Evolutionary conservation across 768 basidiomycete genomes (phyloP).

Genomic region (Phylloporus rhodoxanthus): DNA sequence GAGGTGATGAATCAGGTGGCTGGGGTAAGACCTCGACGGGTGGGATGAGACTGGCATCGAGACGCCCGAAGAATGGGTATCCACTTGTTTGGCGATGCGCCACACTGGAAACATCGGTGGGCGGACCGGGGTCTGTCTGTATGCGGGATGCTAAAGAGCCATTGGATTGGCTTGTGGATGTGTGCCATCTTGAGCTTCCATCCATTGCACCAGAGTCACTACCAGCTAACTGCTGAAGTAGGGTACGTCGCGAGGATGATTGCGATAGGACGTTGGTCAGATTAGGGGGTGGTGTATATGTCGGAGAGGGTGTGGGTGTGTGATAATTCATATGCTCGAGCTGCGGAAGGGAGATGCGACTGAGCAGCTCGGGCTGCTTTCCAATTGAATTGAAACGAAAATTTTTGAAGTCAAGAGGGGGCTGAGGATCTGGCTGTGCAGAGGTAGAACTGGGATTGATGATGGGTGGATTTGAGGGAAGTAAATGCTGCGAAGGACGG

Average conservation of each 20-base stretch:
- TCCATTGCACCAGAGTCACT: not conserved
- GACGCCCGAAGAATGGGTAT: not conserved
- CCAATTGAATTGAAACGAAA: slow-evolving; percentile 52
- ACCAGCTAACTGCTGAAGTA: slow-evolving; percentile 19
- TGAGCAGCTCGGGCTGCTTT: slow-evolving; percentile 46
- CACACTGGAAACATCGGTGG: not conserved
- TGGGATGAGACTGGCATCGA: slow-evolving; percentile 22
- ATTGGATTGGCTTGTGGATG: slow-evolving; percentile 7
- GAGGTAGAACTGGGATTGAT: not conserved
- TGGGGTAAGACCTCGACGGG: slow-evolving; percentile 27
- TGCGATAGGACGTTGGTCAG: slow-evolving; percentile 5
- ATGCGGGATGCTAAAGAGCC: slow-evolving; percentile 23
- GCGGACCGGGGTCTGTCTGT: slow-evolving; percentile 8
- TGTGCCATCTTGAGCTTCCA: not conserved
- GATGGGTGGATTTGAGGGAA: slow-evolving; percentile 12
- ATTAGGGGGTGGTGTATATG: slow-evolving; percentile 3
- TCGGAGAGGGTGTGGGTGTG: slow-evolving; percentile 23
- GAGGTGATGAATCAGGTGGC: slow-evolving; percentile 15
- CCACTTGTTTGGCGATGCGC: not conserved
- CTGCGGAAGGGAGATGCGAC: slow-evolving; percentile 40
- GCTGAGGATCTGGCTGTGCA: not conserved
- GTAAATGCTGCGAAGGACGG: slow-evolving; percentile 21
- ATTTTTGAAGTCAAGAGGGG: slow-evolving; percentile 31
- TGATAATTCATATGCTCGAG: slow-evolving; percentile 23
- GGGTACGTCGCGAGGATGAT: slow-evolving; percentile 17